Evolutionary conservation across 345 rosid species (phyloP).

Genomic region (Lepidium sativum): DNA sequence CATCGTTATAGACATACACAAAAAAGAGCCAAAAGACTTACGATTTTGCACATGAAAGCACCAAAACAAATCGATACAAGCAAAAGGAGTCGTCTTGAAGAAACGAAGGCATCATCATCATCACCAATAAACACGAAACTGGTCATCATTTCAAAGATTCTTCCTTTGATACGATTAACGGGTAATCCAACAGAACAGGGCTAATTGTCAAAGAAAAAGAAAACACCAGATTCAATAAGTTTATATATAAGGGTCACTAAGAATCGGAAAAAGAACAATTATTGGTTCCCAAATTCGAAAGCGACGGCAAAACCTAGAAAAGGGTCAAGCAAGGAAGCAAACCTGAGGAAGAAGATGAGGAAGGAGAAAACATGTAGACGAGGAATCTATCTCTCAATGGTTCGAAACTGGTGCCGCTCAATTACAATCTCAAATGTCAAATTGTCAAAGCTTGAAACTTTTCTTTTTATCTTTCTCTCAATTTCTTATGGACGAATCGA

Average conservation of each 20-base stretch:
- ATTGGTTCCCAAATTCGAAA: background rate
- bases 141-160: slow-evolving; percentile 22
- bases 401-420: background rate
- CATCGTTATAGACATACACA: background rate
- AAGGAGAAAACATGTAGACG: background rate
- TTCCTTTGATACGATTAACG: background rate
- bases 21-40: slow-evolving; percentile 14
- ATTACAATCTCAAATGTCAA: slow-evolving; percentile 1
- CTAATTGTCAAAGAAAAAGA: background rate
- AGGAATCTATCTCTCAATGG: background rate
- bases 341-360: slow-evolving; percentile 6
- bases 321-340: background rate
- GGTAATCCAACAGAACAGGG: background rate
- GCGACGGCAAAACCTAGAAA: slow-evolving; percentile 12
- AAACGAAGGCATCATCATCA: background rate
- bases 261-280: background rate
- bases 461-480: background rate
- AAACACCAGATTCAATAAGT: background rate
- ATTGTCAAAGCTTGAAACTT: background rate
- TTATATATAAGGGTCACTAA: background rate
- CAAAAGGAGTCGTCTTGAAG: slow-evolving; percentile 27
- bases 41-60: slow-evolving; percentile 42
- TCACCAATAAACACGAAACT: slow-evolving; percentile 1
- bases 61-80: slow-evolving; percentile 34
- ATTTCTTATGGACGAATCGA: background rate